These are phyloP conservation scores for Oryza punctata DNA, from an alignment of 176 grass and related monocot species.

Conservation along the genomic window DNA sequence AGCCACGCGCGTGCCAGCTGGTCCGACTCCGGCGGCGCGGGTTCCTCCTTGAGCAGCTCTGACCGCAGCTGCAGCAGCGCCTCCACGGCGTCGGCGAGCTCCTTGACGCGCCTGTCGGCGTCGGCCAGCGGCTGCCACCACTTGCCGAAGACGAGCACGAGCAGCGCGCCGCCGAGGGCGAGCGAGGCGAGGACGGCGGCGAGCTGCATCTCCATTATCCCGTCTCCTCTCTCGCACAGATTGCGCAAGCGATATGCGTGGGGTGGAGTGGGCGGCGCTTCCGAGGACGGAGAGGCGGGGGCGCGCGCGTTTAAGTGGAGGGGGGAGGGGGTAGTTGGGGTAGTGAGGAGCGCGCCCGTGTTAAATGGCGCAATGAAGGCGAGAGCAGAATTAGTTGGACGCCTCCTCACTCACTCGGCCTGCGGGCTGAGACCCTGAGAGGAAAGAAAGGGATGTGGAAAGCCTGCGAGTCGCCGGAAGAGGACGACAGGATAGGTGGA, in stretches of 20 bases:
- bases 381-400: neutral
- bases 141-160: slow-evolving; percentile 57
- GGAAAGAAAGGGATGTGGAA: too few species aligned
- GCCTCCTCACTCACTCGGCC: neutral
- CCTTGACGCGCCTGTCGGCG: slow-evolving; percentile 47
- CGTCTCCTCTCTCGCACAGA: neutral
- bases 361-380: neutral
- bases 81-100: slow-evolving; percentile 46
- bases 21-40: slow-evolving; percentile 18
- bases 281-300: neutral
- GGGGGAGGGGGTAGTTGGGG: neutral
- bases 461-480: neutral
- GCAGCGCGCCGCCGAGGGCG: slow-evolving; percentile 50
- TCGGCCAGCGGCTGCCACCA: slow-evolving; percentile 62
- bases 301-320: neutral
- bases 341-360: neutral
- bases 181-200: slow-evolving; percentile 43
- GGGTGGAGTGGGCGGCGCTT: neutral
- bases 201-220: slow-evolving; percentile 56
- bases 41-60: slow-evolving; percentile 38
- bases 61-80: slow-evolving; percentile 40
- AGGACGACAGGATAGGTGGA: neutral
- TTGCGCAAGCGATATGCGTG: neutral
- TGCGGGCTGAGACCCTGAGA: neutral
- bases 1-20: slow-evolving; percentile 49